Evolutionary conservation across 2,329 filamentous ascomycete species (phyloP), one percentile per base, ranked within the genome.

Genomic region (Aureobasidium sp.): DNA sequence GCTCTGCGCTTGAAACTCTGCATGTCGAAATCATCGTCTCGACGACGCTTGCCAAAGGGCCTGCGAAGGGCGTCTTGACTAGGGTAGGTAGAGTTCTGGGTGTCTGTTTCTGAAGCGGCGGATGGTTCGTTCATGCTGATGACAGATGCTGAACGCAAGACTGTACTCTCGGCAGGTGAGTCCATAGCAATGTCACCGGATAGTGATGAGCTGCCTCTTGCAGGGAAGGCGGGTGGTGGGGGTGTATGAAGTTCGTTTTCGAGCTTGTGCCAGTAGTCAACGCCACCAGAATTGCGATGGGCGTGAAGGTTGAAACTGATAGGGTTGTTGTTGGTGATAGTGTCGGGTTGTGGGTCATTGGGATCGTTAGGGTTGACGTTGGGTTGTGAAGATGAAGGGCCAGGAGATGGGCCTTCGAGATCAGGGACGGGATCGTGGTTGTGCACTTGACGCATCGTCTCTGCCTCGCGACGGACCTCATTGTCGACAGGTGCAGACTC

Each of bases 391-490:
- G 34, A 50, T 3, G 44, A 50, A 11, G 57, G 57, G 7, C 27
- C 57, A 27, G 57, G 42, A 3, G 54, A 45, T 13, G 54, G 32
- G 3, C 86, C 87, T 27, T 77, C 78, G n/a, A 70, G 65, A n/a
- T 71, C 69, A 13, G 65, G 59, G 60, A 86, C 66, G 49, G 65
- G 82, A 69, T 97, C 92, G 68, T 88, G 93, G 73, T 97, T 94
- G 45, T 91, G 88, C 32, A 97, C 92, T 74, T 97, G 94, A 55
- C 91, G 89, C 65, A 99, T 91, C 5, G 97, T 94, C 74, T 97
- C 93, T 41, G 93, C 91, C 78, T 99, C 94, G 41, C 91, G 87
- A 58, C 89, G 87, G 62, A 91, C 86, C 73, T 99, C 94, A 45
- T 88, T 88, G 68, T 99, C 94, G 10, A 96, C 80, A 0, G 94